Percentiles rank a stretch among this genome's conserved stretches.
Evolutionary conservation across 192 early-diverging fungal genomes (phyloP).

Genomic region (Chytriomyces sp.): DNA sequence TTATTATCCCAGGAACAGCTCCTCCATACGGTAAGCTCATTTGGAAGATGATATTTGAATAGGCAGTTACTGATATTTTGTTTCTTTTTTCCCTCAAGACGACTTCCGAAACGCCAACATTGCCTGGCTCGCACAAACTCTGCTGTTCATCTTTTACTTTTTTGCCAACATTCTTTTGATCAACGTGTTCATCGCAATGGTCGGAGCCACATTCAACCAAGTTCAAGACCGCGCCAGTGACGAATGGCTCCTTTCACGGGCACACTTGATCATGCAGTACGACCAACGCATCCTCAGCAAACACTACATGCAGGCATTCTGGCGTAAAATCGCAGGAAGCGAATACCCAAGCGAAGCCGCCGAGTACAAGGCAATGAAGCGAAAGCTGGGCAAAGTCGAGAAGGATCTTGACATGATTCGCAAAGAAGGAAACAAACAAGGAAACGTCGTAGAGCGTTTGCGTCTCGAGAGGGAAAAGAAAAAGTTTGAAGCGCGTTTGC

Average conservation of each 20-base stretch:
- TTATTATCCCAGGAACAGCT: conserved; percentile 4
- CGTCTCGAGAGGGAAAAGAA: background rate
- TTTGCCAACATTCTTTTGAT: conserved; percentile 18
- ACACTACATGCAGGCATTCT: conserved; percentile 9
- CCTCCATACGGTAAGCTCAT: background rate
- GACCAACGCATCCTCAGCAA: conserved; percentile 3
- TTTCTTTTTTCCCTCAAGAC: background rate
- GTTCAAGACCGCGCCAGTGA: background rate
- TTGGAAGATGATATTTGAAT: background rate
- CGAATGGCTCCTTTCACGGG: conserved; percentile 21
- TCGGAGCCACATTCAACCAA: background rate
- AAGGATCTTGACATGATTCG: background rate
- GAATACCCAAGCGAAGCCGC: background rate
- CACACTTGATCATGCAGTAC: conserved; percentile 30
- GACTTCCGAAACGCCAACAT: conserved; percentile 4
- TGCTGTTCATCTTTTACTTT: conserved; percentile 9
- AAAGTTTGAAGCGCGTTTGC: background rate
- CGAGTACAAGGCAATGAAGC: background rate
- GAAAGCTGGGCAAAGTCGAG: background rate
- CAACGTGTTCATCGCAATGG: conserved; percentile 31
- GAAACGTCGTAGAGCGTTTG: too few species aligned
- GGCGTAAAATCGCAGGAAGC: background rate
- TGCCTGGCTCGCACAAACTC: background rate
- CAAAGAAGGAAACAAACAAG: background rate
- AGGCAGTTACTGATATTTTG: background rate